Conservation (phyloP, 1,139 yeast species). For the Saccharomyces hybrid region DNA sequence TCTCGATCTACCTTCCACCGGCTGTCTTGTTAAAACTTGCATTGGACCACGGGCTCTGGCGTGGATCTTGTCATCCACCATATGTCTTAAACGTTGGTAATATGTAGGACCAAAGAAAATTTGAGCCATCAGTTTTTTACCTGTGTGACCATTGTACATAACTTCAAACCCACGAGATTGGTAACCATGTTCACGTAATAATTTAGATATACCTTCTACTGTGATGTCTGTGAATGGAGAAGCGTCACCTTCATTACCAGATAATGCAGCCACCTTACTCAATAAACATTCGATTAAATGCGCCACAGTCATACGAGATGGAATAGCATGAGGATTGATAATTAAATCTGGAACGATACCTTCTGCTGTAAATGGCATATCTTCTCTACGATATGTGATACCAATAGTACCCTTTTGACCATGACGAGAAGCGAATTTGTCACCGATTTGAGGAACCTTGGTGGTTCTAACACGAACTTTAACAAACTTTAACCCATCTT, state of each 20-base stretch:
- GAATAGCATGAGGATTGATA: slow-evolving; percentile 98
- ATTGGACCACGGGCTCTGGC: slow-evolving; percentile 99
- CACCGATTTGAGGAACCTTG: slow-evolving; percentile 97
- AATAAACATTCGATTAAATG: slow-evolving; percentile 96
- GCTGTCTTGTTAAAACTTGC: slow-evolving; percentile 95
- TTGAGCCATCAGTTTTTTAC: slow-evolving; percentile 94
- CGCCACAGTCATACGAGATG: slow-evolving; percentile 99
- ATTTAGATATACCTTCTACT: slow-evolving; percentile 88
- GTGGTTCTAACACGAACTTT: slow-evolving; percentile 99
- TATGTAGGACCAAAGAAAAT: slow-evolving; percentile 98
- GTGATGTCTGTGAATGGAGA: slow-evolving; percentile 97
- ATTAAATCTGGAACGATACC: slow-evolving; percentile 96
- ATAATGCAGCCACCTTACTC: slow-evolving; percentile 87
- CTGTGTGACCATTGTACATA: slow-evolving; percentile 98
- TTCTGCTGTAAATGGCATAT: slow-evolving; percentile 96
- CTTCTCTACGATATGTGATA: slow-evolving; percentile 96
- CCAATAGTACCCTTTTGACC: slow-evolving; percentile 99
- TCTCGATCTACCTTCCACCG: slow-evolving; percentile 98
- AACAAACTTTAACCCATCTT: slow-evolving; percentile 94
- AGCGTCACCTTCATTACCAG: slow-evolving; percentile 98
- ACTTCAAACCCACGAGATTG: slow-evolving; percentile 98
- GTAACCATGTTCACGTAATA: slow-evolving; percentile 90
- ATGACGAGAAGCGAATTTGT: slow-evolving; percentile 97
- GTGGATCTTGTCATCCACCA: slow-evolving; percentile 98
- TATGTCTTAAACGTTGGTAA: slow-evolving; percentile 95